Base-by-base conservation (phyloP, 306 rosid genomes). In the Lathyrus tuberosus region DNA sequence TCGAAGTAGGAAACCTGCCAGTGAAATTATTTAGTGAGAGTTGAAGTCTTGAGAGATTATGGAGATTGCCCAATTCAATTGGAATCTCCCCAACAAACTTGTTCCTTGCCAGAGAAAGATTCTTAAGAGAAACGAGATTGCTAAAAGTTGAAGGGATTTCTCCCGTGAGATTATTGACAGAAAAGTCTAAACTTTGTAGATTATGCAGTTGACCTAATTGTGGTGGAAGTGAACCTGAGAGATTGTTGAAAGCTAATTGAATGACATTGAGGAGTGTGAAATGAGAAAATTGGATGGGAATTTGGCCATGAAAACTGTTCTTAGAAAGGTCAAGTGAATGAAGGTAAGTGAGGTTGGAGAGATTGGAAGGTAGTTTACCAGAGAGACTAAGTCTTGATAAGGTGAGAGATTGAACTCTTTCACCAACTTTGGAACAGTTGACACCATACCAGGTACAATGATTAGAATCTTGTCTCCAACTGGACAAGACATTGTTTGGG, bases 391-490 rank as follows among this genome's bases (percentile, higher is more conserved):
- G 70, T 62, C 47, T 51, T 15, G 20, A 3, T 13, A 83, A 65
- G 8, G 10, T n/a, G n/a, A 83, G 82, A 44, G 80, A 80, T 30
- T 64, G 56, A 18, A 83, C 84, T 71, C 70, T 70, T 3, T 13
- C 38, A 40, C 58, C 75, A 63, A 17, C 8, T 62, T 46, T 80
- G 70, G 73, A 63, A 72, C 87, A 80, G 4, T 69, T 64, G 3
- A 78, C 80, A 40, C 82, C 82, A 9, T 46, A 33, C 85, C 85
- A 81, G 3, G 43, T 56, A 18, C 85, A 81, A 38, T 77, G 82
- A 40, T 49, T 58, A 8, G 80, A 81, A 70, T 70, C 3, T 6
- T 5, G 0, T 12, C 3, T 28, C 85, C 82, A 81, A 0, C 3
- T 6, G 2, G 77, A 56, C 0, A 81, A 61, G 12, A 62, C 22